Conservation (phyloP, 768 basidiomycete species). For the Termitomyces sp. region DNA sequence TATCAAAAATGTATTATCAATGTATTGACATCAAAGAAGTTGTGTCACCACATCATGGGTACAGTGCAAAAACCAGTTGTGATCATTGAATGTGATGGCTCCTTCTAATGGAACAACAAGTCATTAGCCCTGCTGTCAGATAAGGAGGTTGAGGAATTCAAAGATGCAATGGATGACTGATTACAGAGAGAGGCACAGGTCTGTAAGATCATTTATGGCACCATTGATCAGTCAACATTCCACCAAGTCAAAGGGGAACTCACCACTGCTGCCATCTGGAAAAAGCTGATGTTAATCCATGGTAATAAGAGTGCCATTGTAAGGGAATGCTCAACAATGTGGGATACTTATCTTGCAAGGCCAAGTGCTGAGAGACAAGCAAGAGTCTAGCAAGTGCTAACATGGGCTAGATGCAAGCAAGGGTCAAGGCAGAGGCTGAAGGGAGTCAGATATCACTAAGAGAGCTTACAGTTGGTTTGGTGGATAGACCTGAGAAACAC, state of each 20-base stretch:
- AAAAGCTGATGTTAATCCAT: too few species aligned
- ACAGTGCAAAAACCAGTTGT: slow-evolving; percentile 14
- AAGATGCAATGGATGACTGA: not conserved
- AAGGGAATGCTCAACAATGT: too few species aligned
- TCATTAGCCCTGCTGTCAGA: slow-evolving; percentile 9
- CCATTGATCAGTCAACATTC: not conserved
- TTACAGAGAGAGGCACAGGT: slow-evolving; percentile 1
- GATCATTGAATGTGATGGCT: not conserved
- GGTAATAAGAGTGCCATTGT: too few species aligned
- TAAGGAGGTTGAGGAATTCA: slow-evolving; percentile 14
- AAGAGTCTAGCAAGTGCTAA: too few species aligned
- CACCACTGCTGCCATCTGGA: not conserved
- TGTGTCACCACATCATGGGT: slow-evolving; percentile 12
- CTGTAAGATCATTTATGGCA: not conserved
- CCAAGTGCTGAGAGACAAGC: too few species aligned
- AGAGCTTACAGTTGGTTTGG: too few species aligned
- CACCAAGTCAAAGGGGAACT: not conserved
- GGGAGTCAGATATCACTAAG: too few species aligned
- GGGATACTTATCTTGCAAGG: too few species aligned
- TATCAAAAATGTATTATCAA: slow-evolving; percentile 21
- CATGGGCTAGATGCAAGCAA: too few species aligned
- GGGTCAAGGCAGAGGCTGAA: too few species aligned
- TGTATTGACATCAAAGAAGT: slow-evolving; percentile 3
- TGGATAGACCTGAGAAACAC: too few species aligned
- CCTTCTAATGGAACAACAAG: not conserved